phyloP scores from a whole-genome alignment of 1,139 yeast genomes.

The Protomyces macrosporus region DNA sequence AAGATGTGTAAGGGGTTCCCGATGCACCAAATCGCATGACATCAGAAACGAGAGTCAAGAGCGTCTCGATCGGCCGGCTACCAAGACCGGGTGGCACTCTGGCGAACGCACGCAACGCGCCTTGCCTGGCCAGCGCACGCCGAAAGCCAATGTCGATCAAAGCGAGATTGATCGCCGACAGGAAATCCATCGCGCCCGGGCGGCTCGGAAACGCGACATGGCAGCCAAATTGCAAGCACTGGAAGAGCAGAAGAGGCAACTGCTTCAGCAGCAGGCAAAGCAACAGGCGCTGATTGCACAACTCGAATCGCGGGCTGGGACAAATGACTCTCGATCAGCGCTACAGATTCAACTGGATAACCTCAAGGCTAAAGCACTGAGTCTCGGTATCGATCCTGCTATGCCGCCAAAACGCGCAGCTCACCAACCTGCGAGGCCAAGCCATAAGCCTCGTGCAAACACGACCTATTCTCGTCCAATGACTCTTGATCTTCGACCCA shows the following conservation, averaged over 20 bases:
- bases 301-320: slow-evolving; percentile 34
- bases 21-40: too few species aligned
- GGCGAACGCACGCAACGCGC: too few species aligned
- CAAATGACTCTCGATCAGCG: slow-evolving; percentile 34
- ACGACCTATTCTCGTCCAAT: slow-evolving; percentile 31
- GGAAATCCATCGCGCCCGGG: slow-evolving; percentile 43
- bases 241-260: slow-evolving; percentile 39
- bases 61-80: too few species aligned
- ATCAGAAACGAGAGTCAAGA: too few species aligned
- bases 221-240: slow-evolving; percentile 40
- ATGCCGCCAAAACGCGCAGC: slow-evolving; percentile 29
- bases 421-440: slow-evolving; percentile 20
- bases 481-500: slow-evolving; percentile 43
- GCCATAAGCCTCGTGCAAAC: slow-evolving; percentile 30
- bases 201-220: slow-evolving; percentile 39
- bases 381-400: slow-evolving; percentile 36
- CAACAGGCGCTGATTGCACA: slow-evolving; percentile 35
- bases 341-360: slow-evolving; percentile 39
- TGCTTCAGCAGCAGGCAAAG: slow-evolving; percentile 39
- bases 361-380: slow-evolving; percentile 40
- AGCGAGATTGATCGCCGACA: slow-evolving; percentile 43
- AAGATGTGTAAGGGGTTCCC: too few species aligned
- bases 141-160: slow-evolving; percentile 29
- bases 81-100: too few species aligned
- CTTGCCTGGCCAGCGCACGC: too few species aligned